These are phyloP conservation scores for Trametes maxima DNA, from an alignment of 768 basidiomycete genomes.

Conservation along the genomic window DNA sequence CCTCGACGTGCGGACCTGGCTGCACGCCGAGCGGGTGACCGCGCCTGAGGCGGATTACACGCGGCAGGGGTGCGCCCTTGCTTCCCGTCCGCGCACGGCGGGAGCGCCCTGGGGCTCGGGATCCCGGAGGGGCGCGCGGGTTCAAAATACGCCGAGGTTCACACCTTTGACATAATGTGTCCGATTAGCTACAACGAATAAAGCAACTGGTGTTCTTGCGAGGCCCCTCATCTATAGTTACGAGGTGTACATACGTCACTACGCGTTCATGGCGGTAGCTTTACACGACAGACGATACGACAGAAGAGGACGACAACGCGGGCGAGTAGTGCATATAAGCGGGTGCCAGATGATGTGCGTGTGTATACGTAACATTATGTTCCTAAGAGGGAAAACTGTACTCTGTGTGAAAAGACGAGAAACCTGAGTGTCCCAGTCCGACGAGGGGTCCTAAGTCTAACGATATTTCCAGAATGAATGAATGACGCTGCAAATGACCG, in stretches of 20 bases:
- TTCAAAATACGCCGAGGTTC: constrained; percentile 1
- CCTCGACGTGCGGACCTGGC: not conserved
- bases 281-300: not conserved
- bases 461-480: constrained; percentile 1
- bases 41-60: no score
- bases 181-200: constrained; percentile 12
- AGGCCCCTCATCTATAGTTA: not conserved
- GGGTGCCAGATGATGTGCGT: not conserved
- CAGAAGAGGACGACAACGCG: not conserved
- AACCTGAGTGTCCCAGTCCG: not conserved
- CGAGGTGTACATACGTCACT: constrained; percentile 1
- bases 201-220: not conserved
- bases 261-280: not conserved
- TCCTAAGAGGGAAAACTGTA: not conserved
- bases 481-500: not conserved
- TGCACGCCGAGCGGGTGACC: no score
- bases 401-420: not conserved
- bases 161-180: constrained; percentile 16
- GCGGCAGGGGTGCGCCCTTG: no score
- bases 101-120: no score
- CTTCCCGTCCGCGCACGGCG: no score
- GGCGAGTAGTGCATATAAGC: not conserved
- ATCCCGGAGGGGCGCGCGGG: no score
- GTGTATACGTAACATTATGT: not conserved
- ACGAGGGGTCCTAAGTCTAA: not conserved